phyloP scores from a whole-genome alignment of 2,329 filamentous ascomycete species.

The Stagonosporopsis chrysanthemi region DNA sequence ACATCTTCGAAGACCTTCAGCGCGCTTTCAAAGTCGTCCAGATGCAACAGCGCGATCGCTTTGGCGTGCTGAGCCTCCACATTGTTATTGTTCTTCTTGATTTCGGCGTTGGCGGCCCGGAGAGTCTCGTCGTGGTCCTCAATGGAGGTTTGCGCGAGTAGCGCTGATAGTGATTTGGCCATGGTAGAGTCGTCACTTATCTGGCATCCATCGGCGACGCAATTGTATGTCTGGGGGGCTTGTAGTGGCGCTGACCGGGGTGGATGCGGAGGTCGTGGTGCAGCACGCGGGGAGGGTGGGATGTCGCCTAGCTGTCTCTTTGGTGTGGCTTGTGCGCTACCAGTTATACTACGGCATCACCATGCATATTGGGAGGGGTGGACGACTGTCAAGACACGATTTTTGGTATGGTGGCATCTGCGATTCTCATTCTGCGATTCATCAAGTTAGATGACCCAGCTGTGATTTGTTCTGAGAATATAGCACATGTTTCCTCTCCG shows the following conservation, averaged over 20 bases:
- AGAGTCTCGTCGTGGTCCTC: conserved; percentile 79
- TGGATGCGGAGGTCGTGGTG: conserved; percentile 33
- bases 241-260: conserved; percentile 23
- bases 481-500: not conserved
- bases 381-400: not conserved
- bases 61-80: conserved; percentile 71
- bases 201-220: conserved; percentile 33
- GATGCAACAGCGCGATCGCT: conserved; percentile 77
- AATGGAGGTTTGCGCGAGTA: conserved; percentile 65
- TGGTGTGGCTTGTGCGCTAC: conserved; percentile 20
- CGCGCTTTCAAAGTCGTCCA: conserved; percentile 83
- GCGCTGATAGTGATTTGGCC: conserved; percentile 60
- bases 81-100: conserved; percentile 67
- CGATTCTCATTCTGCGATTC: not conserved
- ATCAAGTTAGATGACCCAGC: not conserved
- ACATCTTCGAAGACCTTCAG: conserved; percentile 71
- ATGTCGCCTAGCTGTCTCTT: conserved; percentile 37
- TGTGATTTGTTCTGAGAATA: not conserved
- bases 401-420: not conserved
- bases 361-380: not conserved
- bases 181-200: conserved; percentile 38
- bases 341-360: not conserved
- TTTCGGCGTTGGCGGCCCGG: conserved; percentile 64
- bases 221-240: conserved; percentile 3
- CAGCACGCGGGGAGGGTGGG: conserved; percentile 41